Conservation (phyloP, 192 early-diverging fungal species). For the Lobosporangium transversale region DNA sequence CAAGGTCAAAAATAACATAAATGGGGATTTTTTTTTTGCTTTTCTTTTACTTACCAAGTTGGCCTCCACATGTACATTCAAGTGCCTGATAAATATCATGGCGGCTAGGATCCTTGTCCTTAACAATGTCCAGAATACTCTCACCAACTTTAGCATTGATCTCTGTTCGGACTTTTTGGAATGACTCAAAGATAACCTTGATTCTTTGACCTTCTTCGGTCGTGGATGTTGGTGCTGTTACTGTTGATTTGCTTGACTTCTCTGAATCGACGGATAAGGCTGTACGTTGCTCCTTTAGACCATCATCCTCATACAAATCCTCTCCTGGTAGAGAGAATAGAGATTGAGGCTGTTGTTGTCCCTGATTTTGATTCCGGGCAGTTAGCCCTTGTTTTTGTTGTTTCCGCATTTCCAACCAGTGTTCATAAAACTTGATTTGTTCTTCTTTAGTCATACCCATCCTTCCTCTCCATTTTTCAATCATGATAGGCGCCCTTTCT, state of each 20-base stretch:
- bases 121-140: slow-evolving; percentile 51
- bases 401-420: slow-evolving; percentile 13
- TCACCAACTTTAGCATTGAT: slow-evolving; percentile 55
- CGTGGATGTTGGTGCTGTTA: neutral
- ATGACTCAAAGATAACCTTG: slow-evolving; percentile 54
- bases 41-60: slow-evolving; percentile 54
- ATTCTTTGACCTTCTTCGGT: slow-evolving; percentile 12
- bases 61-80: slow-evolving; percentile 64
- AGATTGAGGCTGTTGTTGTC: neutral
- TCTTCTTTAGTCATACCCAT: slow-evolving; percentile 56
- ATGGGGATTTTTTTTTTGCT: too few species aligned
- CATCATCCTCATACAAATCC: slow-evolving; percentile 42
- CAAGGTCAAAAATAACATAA: too few species aligned
- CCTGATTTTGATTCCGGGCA: too few species aligned
- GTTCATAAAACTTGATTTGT: slow-evolving; percentile 42
- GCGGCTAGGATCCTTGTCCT: slow-evolving; percentile 60
- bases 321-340: slow-evolving; percentile 45
- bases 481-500: slow-evolving; percentile 26
- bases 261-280: slow-evolving; percentile 26
- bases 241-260: neutral
- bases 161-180: slow-evolving; percentile 53
- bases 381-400: too few species aligned
- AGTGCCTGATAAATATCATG: slow-evolving; percentile 62
- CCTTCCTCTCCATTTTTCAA: slow-evolving; percentile 66
- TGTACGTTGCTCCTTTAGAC: slow-evolving; percentile 32